These are phyloP conservation scores for Pycnococcus provasolii DNA, from an alignment of 139 green algal genomes.

Conservation along the genomic window DNA sequence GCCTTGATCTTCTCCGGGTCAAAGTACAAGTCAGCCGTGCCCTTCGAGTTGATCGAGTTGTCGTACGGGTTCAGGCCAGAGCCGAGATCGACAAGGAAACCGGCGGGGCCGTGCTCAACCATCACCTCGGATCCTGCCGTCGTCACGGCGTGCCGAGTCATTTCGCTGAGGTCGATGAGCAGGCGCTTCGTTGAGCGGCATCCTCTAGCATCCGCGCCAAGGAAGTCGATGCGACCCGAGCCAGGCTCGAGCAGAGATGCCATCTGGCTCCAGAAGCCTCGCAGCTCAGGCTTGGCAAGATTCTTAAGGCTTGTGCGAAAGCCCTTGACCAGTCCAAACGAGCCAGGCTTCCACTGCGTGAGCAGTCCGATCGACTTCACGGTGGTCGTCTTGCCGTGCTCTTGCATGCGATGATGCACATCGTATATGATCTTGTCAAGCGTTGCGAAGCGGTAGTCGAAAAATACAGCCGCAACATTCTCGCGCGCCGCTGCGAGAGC, in stretches of 20 bases:
- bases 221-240: constrained; percentile 5
- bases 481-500: background rate
- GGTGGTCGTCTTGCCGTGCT: background rate
- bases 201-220: background rate
- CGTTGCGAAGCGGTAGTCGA: constrained; percentile 3
- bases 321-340: constrained; percentile 12
- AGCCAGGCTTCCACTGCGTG: constrained; percentile 4
- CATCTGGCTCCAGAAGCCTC: constrained; percentile 1
- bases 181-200: background rate
- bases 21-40: too few species aligned
- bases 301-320: background rate
- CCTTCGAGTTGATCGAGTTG: too few species aligned
- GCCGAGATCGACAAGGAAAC: background rate
- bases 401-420: background rate
- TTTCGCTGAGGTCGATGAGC: background rate
- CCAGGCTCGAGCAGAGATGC: background rate
- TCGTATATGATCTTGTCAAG: constrained; percentile 1
- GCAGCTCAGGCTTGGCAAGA: constrained; percentile 8
- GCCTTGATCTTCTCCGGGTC: too few species aligned
- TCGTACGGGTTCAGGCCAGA: too few species aligned
- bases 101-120: background rate
- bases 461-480: constrained; percentile 3
- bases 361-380: constrained; percentile 6
- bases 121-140: background rate
- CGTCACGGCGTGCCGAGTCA: background rate